Base-by-base conservation (phyloP, 2,329 filamentous ascomycete genomes). In the Pseudofabraea citricarpa region DNA sequence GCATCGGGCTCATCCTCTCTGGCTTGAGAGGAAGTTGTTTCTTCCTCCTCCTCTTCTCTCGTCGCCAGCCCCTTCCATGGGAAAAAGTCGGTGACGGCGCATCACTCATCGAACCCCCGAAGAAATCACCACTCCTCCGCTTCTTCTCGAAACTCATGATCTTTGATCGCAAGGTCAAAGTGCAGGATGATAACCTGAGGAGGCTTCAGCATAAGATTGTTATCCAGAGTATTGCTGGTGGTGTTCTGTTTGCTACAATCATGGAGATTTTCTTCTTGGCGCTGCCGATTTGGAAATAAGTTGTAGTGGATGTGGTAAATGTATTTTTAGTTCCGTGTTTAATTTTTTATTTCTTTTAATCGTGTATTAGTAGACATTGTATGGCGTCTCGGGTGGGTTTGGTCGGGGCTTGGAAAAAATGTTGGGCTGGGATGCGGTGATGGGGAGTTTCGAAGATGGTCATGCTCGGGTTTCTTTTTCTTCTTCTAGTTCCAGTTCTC, bases 1-100 rank as follows among this genome's bases (percentile, higher is more conserved):
- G 71, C 13, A 51, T 69, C 44, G 67, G 63, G 4, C 54, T 73
- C 3, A 58, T 72, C 19, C 53, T 73, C 16, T 66, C 66, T 0
- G 70, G 70, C n/a, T 46, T 72, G 13, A 56, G 70, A 27, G 70
- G 70, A 2, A 67, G 63, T 42, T 73, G 70, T 51, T 73, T 73
- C 56, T 72, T 73, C 46, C 53, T 73, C 35, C 53, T 73, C 43
- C 62, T 73, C 18, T 70, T 73, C 49, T 66, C 65, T 7, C 60
- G 68, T 26, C 60, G 71, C 26, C 70, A 72, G 54, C 61, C 65
- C 3, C 56, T 73, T 29, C 70, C 70, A 0, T 73, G 70, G 70
- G 70, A 73, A 54, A 58, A 68, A 13, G 68, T 71, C 45, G 69
- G 71, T 38, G 69, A 73, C 32, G 56, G 54, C 13, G 20, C 35